phyloP scores from a whole-genome alignment of 176 grass and related monocot species.

The Aegilops longissima region DNA sequence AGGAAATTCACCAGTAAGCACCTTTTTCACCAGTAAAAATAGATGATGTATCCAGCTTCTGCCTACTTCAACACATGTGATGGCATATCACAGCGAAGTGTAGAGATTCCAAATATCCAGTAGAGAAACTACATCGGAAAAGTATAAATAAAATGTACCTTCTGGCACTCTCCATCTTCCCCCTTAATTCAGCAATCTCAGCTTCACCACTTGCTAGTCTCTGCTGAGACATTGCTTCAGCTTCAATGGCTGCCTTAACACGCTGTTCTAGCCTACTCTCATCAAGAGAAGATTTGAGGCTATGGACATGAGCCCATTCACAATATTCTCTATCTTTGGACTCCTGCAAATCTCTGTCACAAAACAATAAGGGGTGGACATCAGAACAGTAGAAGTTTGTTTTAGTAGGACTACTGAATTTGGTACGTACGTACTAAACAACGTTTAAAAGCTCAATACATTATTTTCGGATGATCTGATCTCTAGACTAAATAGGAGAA shows the following conservation, averaged over 20 bases:
- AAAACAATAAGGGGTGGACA: slow-evolving; percentile 13
- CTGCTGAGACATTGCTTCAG: slow-evolving; percentile 93
- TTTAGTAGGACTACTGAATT: slow-evolving; percentile 9
- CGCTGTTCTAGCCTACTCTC: slow-evolving; percentile 81
- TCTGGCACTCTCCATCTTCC: slow-evolving; percentile 69
- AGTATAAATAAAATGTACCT: slow-evolving; percentile 40
- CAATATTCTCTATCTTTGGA: slow-evolving; percentile 65
- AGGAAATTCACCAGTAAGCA: slow-evolving; percentile 11
- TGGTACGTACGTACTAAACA: background rate
- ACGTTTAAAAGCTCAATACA: background rate
- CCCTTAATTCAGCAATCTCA: slow-evolving; percentile 80
- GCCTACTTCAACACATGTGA: background rate
- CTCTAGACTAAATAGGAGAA: slow-evolving; percentile 4
- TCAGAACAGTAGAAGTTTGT: slow-evolving; percentile 9
- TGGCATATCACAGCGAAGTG: background rate
- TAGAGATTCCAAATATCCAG: too few relatives aligned
- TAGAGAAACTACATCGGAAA: too few relatives aligned
- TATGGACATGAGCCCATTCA: slow-evolving; percentile 73
- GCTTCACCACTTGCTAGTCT: slow-evolving; percentile 80
- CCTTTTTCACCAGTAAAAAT: background rate
- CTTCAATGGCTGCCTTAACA: slow-evolving; percentile 96
- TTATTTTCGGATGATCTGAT: background rate
- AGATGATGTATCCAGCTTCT: background rate
- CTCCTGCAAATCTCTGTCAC: slow-evolving; percentile 72
- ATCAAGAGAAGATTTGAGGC: slow-evolving; percentile 86